Conservation (phyloP, 2,329 filamentous ascomycete genomes). For the Hymenotorrendiella dingleyae region DNA sequence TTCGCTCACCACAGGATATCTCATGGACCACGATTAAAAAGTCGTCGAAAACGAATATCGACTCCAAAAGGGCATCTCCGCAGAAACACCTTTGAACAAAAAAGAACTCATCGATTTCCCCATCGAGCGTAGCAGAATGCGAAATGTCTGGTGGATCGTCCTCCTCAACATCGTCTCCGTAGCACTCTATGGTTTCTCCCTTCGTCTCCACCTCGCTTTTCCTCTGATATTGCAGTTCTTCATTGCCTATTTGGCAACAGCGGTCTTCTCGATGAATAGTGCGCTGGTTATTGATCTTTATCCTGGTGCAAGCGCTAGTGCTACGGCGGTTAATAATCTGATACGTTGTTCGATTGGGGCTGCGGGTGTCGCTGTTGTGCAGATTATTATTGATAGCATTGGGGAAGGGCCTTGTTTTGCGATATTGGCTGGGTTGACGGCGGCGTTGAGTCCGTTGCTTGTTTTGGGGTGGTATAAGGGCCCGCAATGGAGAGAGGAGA, state of each 20-base stretch:
- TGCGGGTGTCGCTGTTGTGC: slow-evolving; percentile 23
- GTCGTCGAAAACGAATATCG: slow-evolving; percentile 30
- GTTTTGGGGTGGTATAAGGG: slow-evolving; percentile 18
- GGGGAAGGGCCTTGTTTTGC: slow-evolving; percentile 17
- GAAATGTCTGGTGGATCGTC: slow-evolving; percentile 33
- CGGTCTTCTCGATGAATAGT: slow-evolving; percentile 32
- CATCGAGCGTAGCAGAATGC: slow-evolving; percentile 34
- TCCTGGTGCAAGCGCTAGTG: slow-evolving; percentile 28
- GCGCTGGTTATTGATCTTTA: slow-evolving; percentile 31
- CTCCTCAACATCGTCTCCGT: slow-evolving; percentile 32
- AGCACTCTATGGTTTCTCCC: slow-evolving; percentile 32
- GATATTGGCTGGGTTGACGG: slow-evolving; percentile 13
- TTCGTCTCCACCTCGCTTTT: slow-evolving; percentile 22
- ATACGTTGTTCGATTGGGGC: slow-evolving; percentile 31
- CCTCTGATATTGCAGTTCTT: slow-evolving; percentile 30
- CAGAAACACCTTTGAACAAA: too few species aligned
- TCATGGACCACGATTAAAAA: slow-evolving; percentile 36
- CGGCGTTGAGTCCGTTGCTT: slow-evolving; percentile 12
- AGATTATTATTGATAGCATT: slow-evolving; percentile 22
- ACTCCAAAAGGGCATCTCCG: too few species aligned
- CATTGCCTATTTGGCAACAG: slow-evolving; percentile 32
- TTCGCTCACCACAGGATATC: slow-evolving; percentile 34
- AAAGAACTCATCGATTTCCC: slow-evolving; percentile 37
- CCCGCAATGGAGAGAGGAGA: slow-evolving; percentile 15
- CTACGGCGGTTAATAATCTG: slow-evolving; percentile 33